Conservation (phyloP, 257 asterid species). For the Solanum chiquidenum region DNA sequence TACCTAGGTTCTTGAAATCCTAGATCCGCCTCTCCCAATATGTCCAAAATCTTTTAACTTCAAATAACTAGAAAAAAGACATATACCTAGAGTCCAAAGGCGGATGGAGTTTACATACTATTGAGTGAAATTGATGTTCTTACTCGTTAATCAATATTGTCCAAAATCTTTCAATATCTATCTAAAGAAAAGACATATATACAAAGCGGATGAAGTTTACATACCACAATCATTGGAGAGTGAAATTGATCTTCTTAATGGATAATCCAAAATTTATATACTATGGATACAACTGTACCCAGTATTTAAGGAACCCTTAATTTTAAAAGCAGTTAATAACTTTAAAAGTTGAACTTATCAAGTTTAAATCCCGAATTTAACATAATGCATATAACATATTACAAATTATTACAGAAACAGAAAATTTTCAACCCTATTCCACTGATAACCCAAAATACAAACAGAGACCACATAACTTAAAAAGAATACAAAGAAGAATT, state of each 20-base stretch:
- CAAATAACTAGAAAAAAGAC: neutral
- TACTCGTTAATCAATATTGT: neutral
- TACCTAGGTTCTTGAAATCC: neutral
- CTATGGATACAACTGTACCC: neutral
- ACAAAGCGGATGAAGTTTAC: neutral
- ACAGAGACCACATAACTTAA: neutral
- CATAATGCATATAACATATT: neutral
- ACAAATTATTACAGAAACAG: neutral
- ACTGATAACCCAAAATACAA: neutral
- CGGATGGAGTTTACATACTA: neutral
- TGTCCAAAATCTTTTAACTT: neutral
- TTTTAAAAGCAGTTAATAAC: neutral
- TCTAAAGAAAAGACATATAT: neutral
- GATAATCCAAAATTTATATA: neutral
- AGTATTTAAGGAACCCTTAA: neutral
- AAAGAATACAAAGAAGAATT: neutral
- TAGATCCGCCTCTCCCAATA: neutral
- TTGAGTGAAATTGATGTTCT: neutral
- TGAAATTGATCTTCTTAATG: neutral
- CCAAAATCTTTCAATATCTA: neutral
- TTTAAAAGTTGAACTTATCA: neutral
- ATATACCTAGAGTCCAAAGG: neutral
- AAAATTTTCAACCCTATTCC: neutral
- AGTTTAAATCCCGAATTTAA: neutral
- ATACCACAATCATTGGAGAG: neutral